These are phyloP conservation scores for Gossypium herbaceum DNA, from an alignment of 345 rosid genomes.

Conservation along the genomic window DNA sequence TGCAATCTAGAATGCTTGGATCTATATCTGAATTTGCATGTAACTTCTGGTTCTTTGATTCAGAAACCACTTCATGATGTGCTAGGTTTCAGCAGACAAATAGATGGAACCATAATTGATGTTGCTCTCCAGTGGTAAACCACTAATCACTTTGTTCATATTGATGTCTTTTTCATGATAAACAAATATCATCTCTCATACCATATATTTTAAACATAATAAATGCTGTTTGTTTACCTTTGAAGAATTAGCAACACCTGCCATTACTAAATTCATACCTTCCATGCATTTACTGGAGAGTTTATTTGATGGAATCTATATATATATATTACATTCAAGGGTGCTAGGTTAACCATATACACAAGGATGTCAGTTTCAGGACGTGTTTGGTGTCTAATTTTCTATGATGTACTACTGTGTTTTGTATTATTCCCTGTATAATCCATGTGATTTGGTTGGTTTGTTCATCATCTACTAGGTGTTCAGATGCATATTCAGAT, in stretches of 20 bases:
- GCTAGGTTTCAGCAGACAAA: conserved; percentile 63
- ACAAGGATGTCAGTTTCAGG: background rate
- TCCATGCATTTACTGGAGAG: background rate
- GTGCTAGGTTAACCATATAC: background rate
- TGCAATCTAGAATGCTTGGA: background rate
- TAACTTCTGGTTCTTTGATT: conserved; percentile 34
- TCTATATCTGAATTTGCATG: conserved; percentile 12
- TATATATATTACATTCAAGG: background rate
- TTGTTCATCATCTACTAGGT: conserved; percentile 49
- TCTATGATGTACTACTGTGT: background rate
- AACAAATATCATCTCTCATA: background rate
- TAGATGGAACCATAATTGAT: conserved; percentile 63
- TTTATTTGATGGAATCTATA: background rate
- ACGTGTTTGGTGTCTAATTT: background rate
- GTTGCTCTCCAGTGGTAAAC: conserved; percentile 91
- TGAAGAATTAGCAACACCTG: background rate
- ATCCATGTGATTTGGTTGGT: conserved; percentile 15
- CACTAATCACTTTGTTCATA: conserved; percentile 5
- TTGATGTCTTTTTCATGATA: conserved; percentile 5
- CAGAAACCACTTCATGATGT: conserved; percentile 88
- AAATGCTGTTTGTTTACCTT: background rate
- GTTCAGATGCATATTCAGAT: conserved; percentile 96
- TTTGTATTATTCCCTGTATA: background rate
- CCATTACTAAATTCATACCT: background rate
- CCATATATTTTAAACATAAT: background rate